Conservation (phyloP, 179 eudicot species). For the Camellia oleifera region DNA sequence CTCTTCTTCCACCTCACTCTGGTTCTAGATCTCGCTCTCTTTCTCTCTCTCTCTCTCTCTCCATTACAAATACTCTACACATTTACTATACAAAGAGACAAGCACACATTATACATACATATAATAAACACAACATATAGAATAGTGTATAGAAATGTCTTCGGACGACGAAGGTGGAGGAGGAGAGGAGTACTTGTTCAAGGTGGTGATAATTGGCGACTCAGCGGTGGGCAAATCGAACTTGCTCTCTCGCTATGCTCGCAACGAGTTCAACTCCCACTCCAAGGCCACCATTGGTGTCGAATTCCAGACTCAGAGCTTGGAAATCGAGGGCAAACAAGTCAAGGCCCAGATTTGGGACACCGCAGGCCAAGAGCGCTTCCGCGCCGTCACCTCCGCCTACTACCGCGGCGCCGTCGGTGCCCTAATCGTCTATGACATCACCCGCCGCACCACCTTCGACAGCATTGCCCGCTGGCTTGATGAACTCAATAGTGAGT, state of each 20-base stretch:
- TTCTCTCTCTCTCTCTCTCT: conserved; percentile 4
- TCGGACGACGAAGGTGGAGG: conserved; percentile 19
- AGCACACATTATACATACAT: not conserved
- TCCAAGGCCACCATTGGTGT: conserved; percentile 27
- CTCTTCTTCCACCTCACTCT: not conserved
- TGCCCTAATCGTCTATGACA: conserved; percentile 23
- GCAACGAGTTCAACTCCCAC: conserved; percentile 23
- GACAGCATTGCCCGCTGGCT: conserved; percentile 26
- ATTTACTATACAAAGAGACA: not conserved
- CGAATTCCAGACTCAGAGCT: conserved; percentile 26
- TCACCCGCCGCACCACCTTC: conserved; percentile 24
- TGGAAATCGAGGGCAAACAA: conserved; percentile 22
- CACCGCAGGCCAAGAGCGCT: conserved; percentile 27
- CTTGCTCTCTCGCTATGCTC: conserved; percentile 19
- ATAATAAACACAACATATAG: not conserved
- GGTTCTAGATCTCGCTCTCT: not conserved
- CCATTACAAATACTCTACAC: not conserved
- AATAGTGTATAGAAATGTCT: not conserved
- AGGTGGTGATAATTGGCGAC: conserved; percentile 22
- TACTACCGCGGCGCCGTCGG: conserved; percentile 28
- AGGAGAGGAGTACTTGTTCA: conserved; percentile 24
- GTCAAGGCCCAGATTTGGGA: conserved; percentile 31
- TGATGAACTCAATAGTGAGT: conserved; percentile 24
- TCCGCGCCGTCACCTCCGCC: conserved; percentile 27
- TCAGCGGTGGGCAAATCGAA: conserved; percentile 27